Conservation (phyloP, 75 land plant genomes). For the Isoetes taiwanensis region DNA sequence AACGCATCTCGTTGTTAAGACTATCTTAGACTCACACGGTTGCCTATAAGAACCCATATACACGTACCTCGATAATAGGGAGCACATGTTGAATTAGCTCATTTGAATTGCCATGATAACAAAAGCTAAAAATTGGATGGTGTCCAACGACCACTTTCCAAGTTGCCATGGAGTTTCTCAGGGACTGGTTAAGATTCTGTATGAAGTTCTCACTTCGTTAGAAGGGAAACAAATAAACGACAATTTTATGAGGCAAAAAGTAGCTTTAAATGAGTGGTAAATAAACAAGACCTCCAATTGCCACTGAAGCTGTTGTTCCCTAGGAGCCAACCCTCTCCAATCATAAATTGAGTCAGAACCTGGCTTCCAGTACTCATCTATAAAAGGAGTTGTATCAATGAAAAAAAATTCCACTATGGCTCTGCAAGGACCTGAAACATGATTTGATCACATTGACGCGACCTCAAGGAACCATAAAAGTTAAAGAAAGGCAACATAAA, state of each 20-base stretch:
- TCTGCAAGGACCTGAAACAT: constrained; percentile 9
- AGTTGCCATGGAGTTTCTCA: constrained; percentile 47
- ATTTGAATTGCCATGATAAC: constrained; percentile 60
- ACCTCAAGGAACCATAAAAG: no score
- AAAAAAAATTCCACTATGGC: constrained; percentile 25
- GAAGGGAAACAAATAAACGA: neutral
- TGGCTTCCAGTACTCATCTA: constrained; percentile 45
- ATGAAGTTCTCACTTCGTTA: neutral
- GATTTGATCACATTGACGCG: no score
- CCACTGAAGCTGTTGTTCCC: constrained; percentile 18
- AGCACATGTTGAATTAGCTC: constrained; percentile 52
- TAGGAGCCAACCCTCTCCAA: constrained; percentile 66
- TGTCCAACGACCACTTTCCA: constrained; percentile 98
- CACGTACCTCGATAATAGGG: constrained; percentile 62
- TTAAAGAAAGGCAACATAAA: no score
- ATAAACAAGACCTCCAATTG: constrained; percentile 21
- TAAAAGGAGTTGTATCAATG: constrained; percentile 33
- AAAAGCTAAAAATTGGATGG: constrained; percentile 69
- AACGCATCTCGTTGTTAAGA: neutral
- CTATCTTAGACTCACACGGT: no score
- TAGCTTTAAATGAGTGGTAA: neutral
- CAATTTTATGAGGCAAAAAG: neutral
- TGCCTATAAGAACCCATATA: no score
- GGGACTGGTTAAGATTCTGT: constrained; percentile 48
- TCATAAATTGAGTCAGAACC: constrained; percentile 35